A percentile compares a stretch with the other conserved stretches of the same genome.
Conservation (phyloP, 495 filamentous ascomycete genomes). For the Penicillium bovifimosum region DNA sequence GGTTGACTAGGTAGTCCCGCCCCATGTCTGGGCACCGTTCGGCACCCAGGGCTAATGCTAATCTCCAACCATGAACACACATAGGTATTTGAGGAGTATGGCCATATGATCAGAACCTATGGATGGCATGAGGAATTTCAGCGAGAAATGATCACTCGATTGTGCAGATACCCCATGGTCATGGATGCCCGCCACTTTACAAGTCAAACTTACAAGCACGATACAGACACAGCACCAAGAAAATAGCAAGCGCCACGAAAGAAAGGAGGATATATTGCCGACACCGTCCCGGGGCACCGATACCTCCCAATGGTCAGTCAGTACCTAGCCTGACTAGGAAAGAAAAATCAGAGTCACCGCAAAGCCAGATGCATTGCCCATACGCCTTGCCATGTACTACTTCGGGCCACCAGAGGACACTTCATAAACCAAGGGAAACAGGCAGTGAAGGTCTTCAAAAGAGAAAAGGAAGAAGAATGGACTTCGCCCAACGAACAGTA, state of each 20-base stretch:
- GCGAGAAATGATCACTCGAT: too few relatives aligned
- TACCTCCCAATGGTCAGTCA: conserved; percentile 1
- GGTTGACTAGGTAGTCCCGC: not conserved
- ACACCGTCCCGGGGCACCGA: conserved; percentile 10
- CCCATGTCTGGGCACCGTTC: not conserved
- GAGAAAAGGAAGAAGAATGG: conserved; percentile 5
- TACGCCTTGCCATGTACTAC: conserved; percentile 15
- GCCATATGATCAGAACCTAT: not conserved
- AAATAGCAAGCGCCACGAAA: conserved; percentile 8
- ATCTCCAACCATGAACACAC: not conserved
- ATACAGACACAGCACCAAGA: not conserved
- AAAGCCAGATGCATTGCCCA: conserved; percentile 22
- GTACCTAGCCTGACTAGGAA: conserved; percentile 8
- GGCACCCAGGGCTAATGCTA: not conserved
- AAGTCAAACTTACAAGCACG: not conserved
- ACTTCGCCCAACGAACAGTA: conserved; percentile 1
- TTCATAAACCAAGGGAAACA: not conserved
- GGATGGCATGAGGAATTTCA: not conserved
- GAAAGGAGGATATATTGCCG: conserved; percentile 15
- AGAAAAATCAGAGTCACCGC: conserved; percentile 10
- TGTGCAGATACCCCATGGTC: not conserved
- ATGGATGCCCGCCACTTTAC: not conserved
- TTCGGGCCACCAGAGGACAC: not conserved
- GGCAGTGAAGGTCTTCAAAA: conserved; percentile 10
- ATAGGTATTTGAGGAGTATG: not conserved